These are phyloP conservation scores for Blastocystis sp. DNA, from an alignment of 352 stramenopile genomes.

Conservation along the genomic window DNA sequence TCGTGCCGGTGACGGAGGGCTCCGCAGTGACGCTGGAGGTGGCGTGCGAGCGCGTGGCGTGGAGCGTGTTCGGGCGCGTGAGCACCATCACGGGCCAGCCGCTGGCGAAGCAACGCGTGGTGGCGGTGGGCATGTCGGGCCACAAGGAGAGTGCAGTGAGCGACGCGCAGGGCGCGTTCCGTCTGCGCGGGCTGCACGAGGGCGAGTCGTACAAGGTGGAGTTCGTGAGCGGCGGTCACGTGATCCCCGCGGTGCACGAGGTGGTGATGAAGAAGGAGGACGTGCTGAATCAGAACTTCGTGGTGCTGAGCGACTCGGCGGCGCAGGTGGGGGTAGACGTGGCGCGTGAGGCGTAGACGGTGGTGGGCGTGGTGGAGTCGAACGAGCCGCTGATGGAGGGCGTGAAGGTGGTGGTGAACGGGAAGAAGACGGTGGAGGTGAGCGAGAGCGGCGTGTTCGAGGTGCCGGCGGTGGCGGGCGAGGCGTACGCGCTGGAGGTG, in stretches of 20 bases:
- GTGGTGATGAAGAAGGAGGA: neutral
- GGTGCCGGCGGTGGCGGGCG: neutral
- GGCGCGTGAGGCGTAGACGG: too few species aligned
- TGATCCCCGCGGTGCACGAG: neutral
- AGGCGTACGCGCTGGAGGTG: neutral
- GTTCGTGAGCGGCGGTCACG: neutral
- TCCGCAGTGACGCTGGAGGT: neutral
- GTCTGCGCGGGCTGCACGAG: slow-evolving; percentile 33
- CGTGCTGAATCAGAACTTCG: slow-evolving; percentile 5
- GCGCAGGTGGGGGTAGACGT: too few species aligned
- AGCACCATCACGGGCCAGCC: slow-evolving; percentile 41
- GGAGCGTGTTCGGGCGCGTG: slow-evolving; percentile 44
- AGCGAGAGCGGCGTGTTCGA: neutral
- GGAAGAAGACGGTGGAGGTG: slow-evolving; percentile 9
- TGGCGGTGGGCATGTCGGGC: neutral
- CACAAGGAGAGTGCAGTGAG: neutral
- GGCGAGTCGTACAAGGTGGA: neutral
- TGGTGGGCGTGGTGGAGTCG: too few species aligned
- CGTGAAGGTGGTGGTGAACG: slow-evolving; percentile 19
- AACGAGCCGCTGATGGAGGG: too few species aligned
- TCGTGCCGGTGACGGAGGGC: slow-evolving; percentile 12
- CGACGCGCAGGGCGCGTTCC: slow-evolving; percentile 26
- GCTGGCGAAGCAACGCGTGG: neutral
- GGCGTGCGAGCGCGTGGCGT: slow-evolving; percentile 7
- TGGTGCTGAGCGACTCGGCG: neutral